These are phyloP conservation scores for Wickerhamiella lipophila DNA, from an alignment of 805 yeast species.

Conservation along the genomic window DNA sequence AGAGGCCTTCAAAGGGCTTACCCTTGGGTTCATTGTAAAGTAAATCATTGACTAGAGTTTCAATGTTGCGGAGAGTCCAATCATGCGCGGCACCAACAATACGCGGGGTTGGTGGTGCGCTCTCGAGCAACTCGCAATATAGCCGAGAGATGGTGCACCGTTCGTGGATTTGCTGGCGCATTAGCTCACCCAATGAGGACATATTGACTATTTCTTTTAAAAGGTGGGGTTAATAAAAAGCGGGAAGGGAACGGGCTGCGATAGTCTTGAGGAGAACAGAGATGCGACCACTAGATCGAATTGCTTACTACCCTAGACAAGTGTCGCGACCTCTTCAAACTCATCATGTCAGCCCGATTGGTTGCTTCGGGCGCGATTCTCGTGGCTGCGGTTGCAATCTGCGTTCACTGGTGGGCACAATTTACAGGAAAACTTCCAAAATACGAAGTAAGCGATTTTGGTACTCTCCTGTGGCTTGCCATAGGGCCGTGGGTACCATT, in stretches of 20 bases:
- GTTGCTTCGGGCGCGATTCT: constrained; percentile 3
- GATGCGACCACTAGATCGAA: background rate
- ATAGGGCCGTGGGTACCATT: constrained; percentile 2
- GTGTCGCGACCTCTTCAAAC: background rate
- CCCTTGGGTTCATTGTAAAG: constrained; percentile 22
- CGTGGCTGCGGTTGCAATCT: constrained; percentile 3
- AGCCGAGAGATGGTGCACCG: constrained; percentile 25
- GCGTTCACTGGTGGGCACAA: constrained; percentile 8
- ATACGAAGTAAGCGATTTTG: background rate
- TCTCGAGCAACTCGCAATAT: constrained; percentile 23
- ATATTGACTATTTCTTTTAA: background rate
- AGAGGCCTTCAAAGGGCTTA: constrained; percentile 21
- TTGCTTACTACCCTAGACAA: background rate
- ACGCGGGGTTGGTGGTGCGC: constrained; percentile 23
- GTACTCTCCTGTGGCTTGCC: background rate
- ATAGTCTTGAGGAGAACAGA: background rate
- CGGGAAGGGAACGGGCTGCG: background rate
- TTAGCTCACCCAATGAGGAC: constrained; percentile 16
- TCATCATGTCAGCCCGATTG: constrained; percentile 6
- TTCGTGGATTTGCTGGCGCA: constrained; percentile 26
- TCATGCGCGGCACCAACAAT: constrained; percentile 27
- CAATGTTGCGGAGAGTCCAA: constrained; percentile 27
- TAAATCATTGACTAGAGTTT: constrained; percentile 25
- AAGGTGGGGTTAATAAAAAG: background rate
- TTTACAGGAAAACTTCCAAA: background rate